phyloP scores from a whole-genome alignment of 257 asterid species.

The Lycium ferocissimum region DNA sequence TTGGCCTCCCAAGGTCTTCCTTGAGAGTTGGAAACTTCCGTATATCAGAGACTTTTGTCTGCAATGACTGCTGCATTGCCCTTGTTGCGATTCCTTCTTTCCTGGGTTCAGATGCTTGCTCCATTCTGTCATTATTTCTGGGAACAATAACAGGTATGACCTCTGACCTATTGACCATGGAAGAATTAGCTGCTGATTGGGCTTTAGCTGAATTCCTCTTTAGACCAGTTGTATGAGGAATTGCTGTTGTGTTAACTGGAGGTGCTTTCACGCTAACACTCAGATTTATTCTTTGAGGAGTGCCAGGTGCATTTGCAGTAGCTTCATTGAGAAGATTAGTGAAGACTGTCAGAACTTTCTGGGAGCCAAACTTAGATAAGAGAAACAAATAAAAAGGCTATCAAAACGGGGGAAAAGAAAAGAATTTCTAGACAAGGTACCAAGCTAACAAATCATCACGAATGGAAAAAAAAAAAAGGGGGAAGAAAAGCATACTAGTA shows the following conservation, averaged over 20 bases:
- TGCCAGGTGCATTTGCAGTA: conserved; percentile 66
- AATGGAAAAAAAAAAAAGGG: conserved; percentile 31
- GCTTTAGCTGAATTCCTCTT: conserved; percentile 73
- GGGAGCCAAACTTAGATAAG: conserved; percentile 8
- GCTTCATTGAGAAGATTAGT: conserved; percentile 59
- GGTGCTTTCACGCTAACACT: conserved; percentile 56
- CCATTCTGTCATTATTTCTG: conserved; percentile 67
- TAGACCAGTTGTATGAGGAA: conserved; percentile 53
- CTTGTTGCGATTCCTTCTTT: conserved; percentile 75
- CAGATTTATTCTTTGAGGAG: conserved; percentile 79
- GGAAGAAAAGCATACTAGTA: conserved; percentile 59
- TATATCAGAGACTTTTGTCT: conserved; percentile 66
- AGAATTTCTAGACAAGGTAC: conserved; percentile 16
- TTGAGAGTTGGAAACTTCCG: conserved; percentile 58
- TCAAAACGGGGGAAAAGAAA: neutral
- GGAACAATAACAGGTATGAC: conserved; percentile 81
- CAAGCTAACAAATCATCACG: neutral
- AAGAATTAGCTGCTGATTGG: conserved; percentile 57
- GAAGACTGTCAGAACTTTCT: conserved; percentile 30
- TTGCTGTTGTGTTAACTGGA: conserved; percentile 52
- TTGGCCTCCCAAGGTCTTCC: conserved; percentile 64
- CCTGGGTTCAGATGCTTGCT: conserved; percentile 76
- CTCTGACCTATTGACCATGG: conserved; percentile 70
- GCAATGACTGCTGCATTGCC: conserved; percentile 60
- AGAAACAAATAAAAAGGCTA: conserved; percentile 20